Evolutionary conservation across 179 eudicot genomes (phyloP).

Genomic region (Beta lomatogona): DNA sequence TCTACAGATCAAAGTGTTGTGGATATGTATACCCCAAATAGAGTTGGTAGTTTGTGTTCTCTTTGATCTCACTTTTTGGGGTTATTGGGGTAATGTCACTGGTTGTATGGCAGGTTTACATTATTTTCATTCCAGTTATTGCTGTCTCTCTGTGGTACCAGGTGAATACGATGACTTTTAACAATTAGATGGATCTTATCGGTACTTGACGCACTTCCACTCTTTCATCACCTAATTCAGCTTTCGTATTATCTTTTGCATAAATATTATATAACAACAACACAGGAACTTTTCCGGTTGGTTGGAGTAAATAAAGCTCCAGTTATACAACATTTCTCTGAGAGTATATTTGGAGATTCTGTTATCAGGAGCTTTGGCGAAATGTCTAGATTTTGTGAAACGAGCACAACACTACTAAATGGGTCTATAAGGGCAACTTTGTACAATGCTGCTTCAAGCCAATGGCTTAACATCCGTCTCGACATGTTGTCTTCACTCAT

Average conservation of each 20-base stretch:
- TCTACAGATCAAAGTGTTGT: slow-evolving; percentile 70
- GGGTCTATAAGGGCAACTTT: slow-evolving; percentile 9
- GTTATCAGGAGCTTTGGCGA: slow-evolving; percentile 77
- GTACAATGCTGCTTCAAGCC: slow-evolving; percentile 16
- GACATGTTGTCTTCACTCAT: slow-evolving; percentile 19
- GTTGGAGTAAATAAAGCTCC: slow-evolving; percentile 74
- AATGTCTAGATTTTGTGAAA: slow-evolving; percentile 48
- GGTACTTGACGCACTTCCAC: slow-evolving; percentile 26
- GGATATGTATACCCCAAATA: slow-evolving; percentile 50
- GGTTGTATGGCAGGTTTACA: slow-evolving; percentile 77
- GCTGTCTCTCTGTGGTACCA: slow-evolving; percentile 50
- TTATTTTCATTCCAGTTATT: slow-evolving; percentile 55
- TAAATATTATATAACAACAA: slow-evolving; percentile 48
- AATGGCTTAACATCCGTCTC: slow-evolving; percentile 22
- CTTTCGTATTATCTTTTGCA: background rate
- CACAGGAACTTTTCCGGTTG: slow-evolving; percentile 59
- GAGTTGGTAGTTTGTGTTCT: slow-evolving; percentile 46
- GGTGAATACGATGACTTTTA: slow-evolving; percentile 42
- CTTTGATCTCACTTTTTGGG: slow-evolving; percentile 61
- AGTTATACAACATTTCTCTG: slow-evolving; percentile 77
- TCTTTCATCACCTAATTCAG: background rate
- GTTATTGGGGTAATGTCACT: slow-evolving; percentile 67
- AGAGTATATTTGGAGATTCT: slow-evolving; percentile 64
- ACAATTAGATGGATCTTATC: background rate
- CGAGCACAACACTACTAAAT: slow-evolving; percentile 10